These are phyloP conservation scores for Fusarium nanum DNA, from an alignment of 2,329 filamentous ascomycete genomes.

Conservation along the genomic window DNA sequence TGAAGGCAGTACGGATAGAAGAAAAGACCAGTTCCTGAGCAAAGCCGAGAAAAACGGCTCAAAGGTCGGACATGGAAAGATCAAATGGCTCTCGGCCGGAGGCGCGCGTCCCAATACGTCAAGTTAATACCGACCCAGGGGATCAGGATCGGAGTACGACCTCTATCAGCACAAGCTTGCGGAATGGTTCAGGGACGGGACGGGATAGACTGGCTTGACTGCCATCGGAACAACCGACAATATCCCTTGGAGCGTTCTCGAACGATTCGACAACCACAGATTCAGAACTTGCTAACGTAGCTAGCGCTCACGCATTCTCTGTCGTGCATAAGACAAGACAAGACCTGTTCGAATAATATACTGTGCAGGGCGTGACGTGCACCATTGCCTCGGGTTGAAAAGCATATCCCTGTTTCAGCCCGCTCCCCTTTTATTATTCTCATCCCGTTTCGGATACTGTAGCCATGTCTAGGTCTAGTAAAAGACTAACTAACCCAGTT, in stretches of 20 bases:
- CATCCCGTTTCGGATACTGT: constrained; percentile 19
- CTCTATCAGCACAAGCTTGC: constrained; percentile 22
- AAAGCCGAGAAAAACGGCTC: constrained; percentile 11
- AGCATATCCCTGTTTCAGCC: constrained; percentile 40
- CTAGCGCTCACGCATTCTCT: constrained; percentile 35
- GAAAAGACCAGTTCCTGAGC: background rate
- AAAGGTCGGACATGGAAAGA: constrained; percentile 16
- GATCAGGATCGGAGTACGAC: constrained; percentile 21
- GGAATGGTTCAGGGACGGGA: constrained; percentile 23
- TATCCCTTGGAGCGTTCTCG: constrained; percentile 31
- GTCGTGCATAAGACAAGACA: constrained; percentile 23
- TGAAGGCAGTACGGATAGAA: background rate
- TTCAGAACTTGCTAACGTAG: constrained; percentile 27
- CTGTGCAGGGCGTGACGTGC: constrained; percentile 17
- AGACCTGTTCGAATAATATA: background rate
- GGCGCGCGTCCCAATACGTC: constrained; percentile 12
- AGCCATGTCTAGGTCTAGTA: background rate
- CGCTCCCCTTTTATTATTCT: constrained; percentile 32
- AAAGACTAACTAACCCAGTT: background rate
- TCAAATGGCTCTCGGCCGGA: constrained; percentile 26
- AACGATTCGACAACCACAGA: constrained; percentile 31
- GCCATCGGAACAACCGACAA: constrained; percentile 28
- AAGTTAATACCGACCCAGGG: constrained; percentile 10
- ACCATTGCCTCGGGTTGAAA: constrained; percentile 17
- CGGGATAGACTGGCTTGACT: constrained; percentile 14